A percentile compares a stretch with the other conserved stretches of the same genome.
These are phyloP conservation scores for Colletotrichum zoysiae DNA, from an alignment of 2,329 filamentous ascomycete species.

Conservation along the genomic window DNA sequence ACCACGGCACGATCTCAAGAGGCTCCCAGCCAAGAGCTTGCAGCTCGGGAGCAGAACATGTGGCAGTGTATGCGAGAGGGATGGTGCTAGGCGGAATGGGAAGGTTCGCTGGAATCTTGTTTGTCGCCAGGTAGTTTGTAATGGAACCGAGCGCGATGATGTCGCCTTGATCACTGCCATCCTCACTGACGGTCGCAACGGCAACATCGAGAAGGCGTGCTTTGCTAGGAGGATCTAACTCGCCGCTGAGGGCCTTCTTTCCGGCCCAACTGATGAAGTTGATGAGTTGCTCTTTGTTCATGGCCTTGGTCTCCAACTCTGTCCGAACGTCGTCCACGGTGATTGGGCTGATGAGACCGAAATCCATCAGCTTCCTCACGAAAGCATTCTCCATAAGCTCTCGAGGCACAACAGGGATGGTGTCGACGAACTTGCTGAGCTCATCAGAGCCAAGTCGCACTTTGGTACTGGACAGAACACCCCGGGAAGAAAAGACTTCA, in stretches of 20 bases:
- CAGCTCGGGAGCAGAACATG: slow-evolving; percentile 75
- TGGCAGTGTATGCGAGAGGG: slow-evolving; percentile 84
- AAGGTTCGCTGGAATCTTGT: slow-evolving; percentile 82
- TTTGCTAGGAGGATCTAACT: slow-evolving; percentile 78
- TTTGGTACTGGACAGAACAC: slow-evolving; percentile 85
- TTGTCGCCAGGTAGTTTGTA: slow-evolving; percentile 79
- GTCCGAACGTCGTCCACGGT: slow-evolving; percentile 87
- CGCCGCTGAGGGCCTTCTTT: slow-evolving; percentile 76
- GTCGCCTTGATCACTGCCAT: slow-evolving; percentile 70
- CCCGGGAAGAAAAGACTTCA: slow-evolving; percentile 88
- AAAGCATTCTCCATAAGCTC: slow-evolving; percentile 81
- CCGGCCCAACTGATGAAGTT: slow-evolving; percentile 89
- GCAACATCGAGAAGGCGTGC: slow-evolving; percentile 82
- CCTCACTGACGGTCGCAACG: slow-evolving; percentile 75
- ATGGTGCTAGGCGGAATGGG: slow-evolving; percentile 86
- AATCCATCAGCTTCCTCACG: slow-evolving; percentile 83
- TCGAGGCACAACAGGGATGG: slow-evolving; percentile 87
- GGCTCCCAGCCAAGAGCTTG: slow-evolving; percentile 88
- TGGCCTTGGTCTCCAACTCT: slow-evolving; percentile 84
- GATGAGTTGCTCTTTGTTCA: slow-evolving; percentile 81
- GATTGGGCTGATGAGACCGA: slow-evolving; percentile 88
- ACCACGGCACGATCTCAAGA: slow-evolving; percentile 87
- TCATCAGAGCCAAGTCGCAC: slow-evolving; percentile 82
- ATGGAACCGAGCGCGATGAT: slow-evolving; percentile 85
- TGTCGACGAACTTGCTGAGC: slow-evolving; percentile 80